phyloP scores from a whole-genome alignment of 148 eudicot species.

The Salicornia ramosissima region DNA sequence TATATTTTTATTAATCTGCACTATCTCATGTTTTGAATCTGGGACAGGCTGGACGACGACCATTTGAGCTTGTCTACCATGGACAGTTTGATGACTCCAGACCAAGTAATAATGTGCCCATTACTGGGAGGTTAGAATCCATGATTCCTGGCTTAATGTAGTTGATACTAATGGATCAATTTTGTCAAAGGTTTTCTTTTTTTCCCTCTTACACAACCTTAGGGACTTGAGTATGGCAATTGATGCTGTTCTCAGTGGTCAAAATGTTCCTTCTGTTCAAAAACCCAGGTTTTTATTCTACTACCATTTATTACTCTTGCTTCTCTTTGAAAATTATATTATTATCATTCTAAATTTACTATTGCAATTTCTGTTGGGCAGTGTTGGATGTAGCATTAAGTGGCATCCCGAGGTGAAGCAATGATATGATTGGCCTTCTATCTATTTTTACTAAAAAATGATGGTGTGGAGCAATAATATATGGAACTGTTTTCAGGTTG shows the following conservation, averaged over 20 bases:
- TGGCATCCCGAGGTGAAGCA: constrained; percentile 46
- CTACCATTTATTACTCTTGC: constrained; percentile 3
- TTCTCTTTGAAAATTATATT: not conserved
- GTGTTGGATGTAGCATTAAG: constrained; percentile 69
- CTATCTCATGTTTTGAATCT: not conserved
- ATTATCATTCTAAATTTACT: not conserved
- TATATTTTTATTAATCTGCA: not conserved
- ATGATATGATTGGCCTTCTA: constrained; percentile 1
- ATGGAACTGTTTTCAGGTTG: constrained; percentile 5
- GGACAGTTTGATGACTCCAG: constrained; percentile 98
- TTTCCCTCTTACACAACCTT: constrained; percentile 2
- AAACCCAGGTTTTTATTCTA: constrained; percentile 35
- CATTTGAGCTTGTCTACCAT: constrained; percentile 90
- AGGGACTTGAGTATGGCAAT: constrained; percentile 87
- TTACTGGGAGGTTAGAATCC: constrained; percentile 74
- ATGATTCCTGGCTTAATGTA: not conserved
- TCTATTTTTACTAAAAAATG: not conserved
- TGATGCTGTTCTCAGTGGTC: constrained; percentile 79
- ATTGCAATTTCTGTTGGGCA: constrained; percentile 22
- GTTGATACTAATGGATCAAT: not conserved
- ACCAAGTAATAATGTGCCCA: constrained; percentile 63
- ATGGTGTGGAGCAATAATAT: too few relatives aligned
- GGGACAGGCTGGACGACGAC: constrained; percentile 78
- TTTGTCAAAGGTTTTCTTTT: not conserved
- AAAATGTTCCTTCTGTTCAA: constrained; percentile 48